These are phyloP conservation scores for Mediolabrus comicus DNA, from an alignment of 108 stramenopile species.

Conservation along the genomic window DNA sequence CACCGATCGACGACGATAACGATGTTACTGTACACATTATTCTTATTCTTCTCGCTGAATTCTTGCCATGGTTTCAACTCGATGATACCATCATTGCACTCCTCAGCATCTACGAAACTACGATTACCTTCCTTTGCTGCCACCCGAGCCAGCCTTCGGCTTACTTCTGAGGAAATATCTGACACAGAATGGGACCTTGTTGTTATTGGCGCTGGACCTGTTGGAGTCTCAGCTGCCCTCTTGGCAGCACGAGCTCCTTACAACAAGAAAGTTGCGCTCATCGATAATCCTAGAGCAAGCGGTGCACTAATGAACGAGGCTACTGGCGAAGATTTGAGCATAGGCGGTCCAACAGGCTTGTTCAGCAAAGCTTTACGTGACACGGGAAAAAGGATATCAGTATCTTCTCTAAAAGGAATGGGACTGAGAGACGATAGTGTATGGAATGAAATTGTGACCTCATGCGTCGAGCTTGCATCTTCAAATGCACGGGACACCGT, in stretches of 20 bases:
- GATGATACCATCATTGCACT: neutral
- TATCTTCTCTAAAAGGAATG: slow-evolving; percentile 69
- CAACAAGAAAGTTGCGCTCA: slow-evolving; percentile 57
- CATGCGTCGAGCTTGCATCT: slow-evolving; percentile 68
- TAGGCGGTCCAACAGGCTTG: slow-evolving; percentile 74
- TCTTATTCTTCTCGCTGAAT: neutral
- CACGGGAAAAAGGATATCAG: slow-evolving; percentile 71
- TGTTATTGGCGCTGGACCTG: slow-evolving; percentile 74
- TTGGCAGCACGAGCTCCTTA: slow-evolving; percentile 42
- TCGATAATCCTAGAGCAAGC: slow-evolving; percentile 71
- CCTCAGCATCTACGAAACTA: neutral
- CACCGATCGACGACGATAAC: neutral
- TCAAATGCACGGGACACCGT: slow-evolving; percentile 66
- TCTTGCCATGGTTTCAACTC: neutral
- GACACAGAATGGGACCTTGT: slow-evolving; percentile 61
- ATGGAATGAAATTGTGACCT: slow-evolving; percentile 76
- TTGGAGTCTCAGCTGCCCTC: slow-evolving; percentile 72
- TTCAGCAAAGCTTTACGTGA: slow-evolving; percentile 81
- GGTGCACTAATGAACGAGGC: slow-evolving; percentile 65
- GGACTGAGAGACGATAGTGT: slow-evolving; percentile 70
- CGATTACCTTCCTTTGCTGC: neutral
- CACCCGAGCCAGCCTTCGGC: neutral
- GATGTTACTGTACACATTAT: neutral
- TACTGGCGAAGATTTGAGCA: slow-evolving; percentile 66
- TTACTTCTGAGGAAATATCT: slow-evolving; percentile 11